These are phyloP conservation scores for Geranomyces michiganensis DNA, from an alignment of 192 early-diverging fungal genomes.

Conservation along the genomic window DNA sequence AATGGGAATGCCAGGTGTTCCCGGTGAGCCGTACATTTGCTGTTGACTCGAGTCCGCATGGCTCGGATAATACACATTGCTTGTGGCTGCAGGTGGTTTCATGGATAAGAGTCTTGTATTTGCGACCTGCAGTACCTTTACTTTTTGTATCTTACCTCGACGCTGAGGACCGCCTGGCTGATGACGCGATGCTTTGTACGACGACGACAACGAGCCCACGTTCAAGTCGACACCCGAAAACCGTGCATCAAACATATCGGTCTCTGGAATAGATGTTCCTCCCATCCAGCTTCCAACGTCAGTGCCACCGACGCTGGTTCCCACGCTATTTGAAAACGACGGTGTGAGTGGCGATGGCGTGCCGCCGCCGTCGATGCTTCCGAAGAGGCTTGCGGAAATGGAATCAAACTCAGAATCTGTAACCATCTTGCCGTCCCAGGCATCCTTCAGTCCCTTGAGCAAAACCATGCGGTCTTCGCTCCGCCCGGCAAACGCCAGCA, in stretches of 20 bases:
- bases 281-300: conserved; percentile 5
- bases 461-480: conserved; percentile 18
- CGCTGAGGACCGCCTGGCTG: background rate
- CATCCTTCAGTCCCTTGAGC: conserved; percentile 23
- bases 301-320: conserved; percentile 1
- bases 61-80: too few species aligned
- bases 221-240: background rate
- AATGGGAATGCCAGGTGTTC: background rate
- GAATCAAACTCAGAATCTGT: conserved; percentile 17
- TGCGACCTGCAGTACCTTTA: too few species aligned
- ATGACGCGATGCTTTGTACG: background rate
- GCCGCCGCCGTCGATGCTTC: background rate
- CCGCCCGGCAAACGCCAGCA: background rate
- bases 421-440: conserved; percentile 19
- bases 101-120: too few species aligned
- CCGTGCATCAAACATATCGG: background rate
- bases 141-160: background rate
- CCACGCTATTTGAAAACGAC: background rate
- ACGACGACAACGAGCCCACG: too few species aligned
- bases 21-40: conserved; percentile 3
- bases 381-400: conserved; percentile 3
- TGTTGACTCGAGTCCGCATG: background rate
- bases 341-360: background rate
- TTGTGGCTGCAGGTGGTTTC: too few species aligned
- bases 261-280: background rate